Evolutionary conservation across 208 protist genomes (phyloP), one percentile per base, ranked within the genome.

Genomic region (Acanthamoeba royreba): DNA sequence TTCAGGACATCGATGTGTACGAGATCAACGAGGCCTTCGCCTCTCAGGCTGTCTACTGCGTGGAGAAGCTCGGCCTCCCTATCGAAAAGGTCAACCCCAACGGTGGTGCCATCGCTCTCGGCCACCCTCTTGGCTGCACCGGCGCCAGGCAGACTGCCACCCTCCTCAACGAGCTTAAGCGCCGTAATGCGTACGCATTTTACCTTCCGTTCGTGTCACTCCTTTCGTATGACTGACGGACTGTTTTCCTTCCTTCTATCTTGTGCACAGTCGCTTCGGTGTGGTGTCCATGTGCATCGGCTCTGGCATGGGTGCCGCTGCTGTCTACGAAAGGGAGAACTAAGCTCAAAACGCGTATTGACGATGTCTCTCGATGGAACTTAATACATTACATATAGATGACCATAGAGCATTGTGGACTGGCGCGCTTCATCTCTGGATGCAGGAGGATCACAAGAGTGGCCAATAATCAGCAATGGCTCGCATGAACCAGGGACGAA

Each of bases 1-100:
- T 97, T 5, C 88, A 94, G n/a, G 97, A 98, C 61, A 96, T 98
- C 31, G 96, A 97, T 85, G 96, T 98, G 3, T 96, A 79, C 46
- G 97, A 98, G 93, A 95, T 97, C 87, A 97, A 98, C 88, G 97
- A 92, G 55, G 86, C 86, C 38, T 92, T 92, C n/a, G 86, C 86
- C 40, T 92, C 86, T n/a, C 86, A 92, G 58, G 35, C 40, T 33
- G 40, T 58, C 17, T 92, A 92, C 58, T 92, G 86, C 86, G 42
- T 92, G n/a, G n/a, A 92, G 42, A 93, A 79, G 42, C 46, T 86
- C 13, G 66, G 53, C 25, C 19, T 86, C n/a, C 40, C 58, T 43
- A 45, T 40, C 25, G 91, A 63, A 38, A 95, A 95, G 86, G 52
- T 97, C 43, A 98, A 98, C 91, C 88, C 95, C 42, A 97, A 97